Conservation (phyloP, 768 basidiomycete genomes). For the Pulveroboletus sp. region DNA sequence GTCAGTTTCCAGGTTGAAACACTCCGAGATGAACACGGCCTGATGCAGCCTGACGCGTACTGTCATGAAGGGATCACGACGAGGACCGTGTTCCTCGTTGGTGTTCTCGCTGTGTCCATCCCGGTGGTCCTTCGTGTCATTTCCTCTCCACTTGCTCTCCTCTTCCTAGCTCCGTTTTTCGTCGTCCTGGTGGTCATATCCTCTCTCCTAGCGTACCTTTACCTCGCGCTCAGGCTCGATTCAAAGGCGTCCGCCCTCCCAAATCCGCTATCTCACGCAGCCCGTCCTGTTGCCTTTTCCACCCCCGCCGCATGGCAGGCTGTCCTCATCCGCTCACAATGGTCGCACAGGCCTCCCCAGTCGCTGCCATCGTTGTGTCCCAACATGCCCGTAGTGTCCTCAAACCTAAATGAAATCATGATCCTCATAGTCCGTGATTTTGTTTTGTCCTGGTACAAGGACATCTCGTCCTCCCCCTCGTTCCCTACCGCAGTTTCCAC, state of each 20-base stretch:
- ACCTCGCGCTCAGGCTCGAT: conserved; percentile 61
- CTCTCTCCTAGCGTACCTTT: conserved; percentile 53
- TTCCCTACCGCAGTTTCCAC: conserved; percentile 85
- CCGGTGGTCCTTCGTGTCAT: conserved; percentile 54
- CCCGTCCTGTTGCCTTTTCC: conserved; percentile 80
- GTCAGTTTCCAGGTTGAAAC: too few species aligned
- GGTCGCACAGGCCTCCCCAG: conserved; percentile 74
- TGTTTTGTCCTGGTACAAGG: conserved; percentile 85
- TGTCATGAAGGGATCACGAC: conserved; percentile 43
- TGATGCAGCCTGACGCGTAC: conserved; percentile 16
- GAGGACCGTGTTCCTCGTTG: conserved; percentile 55
- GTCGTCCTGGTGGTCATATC: conserved; percentile 45
- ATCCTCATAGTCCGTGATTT: conserved; percentile 85
- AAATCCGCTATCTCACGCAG: conserved; percentile 51
- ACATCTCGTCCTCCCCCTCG: conserved; percentile 80
- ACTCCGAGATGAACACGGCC: conserved; percentile 2
- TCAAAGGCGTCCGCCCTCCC: conserved; percentile 29
- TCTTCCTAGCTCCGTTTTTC: conserved; percentile 63
- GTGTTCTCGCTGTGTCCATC: conserved; percentile 52
- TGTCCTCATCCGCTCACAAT: conserved; percentile 82
- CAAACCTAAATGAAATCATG: conserved; percentile 76
- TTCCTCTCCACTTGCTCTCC: conserved; percentile 63
- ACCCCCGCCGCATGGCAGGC: conserved; percentile 96
- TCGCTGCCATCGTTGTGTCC: conserved; percentile 66
- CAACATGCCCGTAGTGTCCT: conserved; percentile 60